These are phyloP conservation scores for Auxenochlorella protothecoides DNA, from an alignment of 139 green algal species.

Conservation along the genomic window DNA sequence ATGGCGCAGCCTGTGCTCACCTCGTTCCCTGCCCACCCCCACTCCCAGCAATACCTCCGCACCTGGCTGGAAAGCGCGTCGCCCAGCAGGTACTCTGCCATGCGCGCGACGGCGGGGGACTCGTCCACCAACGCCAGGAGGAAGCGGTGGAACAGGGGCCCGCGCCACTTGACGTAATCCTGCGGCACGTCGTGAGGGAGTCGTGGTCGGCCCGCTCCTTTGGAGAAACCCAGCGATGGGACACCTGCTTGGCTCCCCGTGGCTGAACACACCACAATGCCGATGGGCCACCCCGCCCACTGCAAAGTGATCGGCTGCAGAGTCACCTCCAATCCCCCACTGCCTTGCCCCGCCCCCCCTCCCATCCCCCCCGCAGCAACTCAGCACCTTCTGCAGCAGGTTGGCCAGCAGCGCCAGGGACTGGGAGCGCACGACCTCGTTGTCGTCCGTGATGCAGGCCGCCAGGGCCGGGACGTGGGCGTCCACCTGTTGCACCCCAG, in stretches of 20 bases:
- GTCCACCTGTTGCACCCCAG: conserved; percentile 38
- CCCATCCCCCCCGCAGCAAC: no score
- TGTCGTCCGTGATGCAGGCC: conserved; percentile 56
- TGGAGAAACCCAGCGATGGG: no score
- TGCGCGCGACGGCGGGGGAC: conserved; percentile 12
- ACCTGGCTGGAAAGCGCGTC: conserved; percentile 33
- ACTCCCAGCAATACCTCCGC: no score
- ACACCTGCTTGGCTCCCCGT: no score
- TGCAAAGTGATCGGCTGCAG: no score
- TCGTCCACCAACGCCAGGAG: conserved; percentile 73
- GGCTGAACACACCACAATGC: no score
- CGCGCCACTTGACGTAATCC: conserved; percentile 87
- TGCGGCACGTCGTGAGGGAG: conserved; percentile 7
- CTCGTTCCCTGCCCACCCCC: no score
- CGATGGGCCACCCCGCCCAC: no score
- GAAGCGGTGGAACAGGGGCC: conserved; percentile 70
- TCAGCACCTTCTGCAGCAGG: conserved; percentile 55
- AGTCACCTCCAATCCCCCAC: no score
- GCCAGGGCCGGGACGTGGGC: conserved; percentile 58
- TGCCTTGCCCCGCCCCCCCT: no score
- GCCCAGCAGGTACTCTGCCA: conserved; percentile 42
- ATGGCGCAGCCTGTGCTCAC: neutral
- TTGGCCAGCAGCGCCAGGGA: conserved; percentile 63
- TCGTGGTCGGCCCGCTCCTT: no score
- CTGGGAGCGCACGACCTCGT: conserved; percentile 71